A percentile compares a stretch with the other conserved stretches of the same genome.
These are phyloP conservation scores for Lactarius psammicola DNA, from an alignment of 768 basidiomycete species.

Conservation along the genomic window DNA sequence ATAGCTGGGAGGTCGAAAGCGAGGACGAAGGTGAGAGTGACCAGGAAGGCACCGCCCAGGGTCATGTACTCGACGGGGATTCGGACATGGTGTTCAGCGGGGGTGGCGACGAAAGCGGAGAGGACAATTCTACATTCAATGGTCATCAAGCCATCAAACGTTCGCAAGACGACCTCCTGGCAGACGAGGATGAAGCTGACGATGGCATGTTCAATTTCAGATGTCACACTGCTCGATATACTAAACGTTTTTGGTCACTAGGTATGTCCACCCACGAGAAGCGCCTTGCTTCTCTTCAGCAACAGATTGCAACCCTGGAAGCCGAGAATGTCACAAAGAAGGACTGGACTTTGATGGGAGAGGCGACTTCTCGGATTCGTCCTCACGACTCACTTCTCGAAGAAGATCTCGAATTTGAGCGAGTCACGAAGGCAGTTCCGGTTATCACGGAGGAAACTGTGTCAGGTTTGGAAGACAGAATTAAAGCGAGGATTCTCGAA, in stretches of 20 bases:
- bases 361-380: conserved; percentile 75
- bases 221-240: background rate
- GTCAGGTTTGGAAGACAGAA: conserved; percentile 78
- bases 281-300: conserved; percentile 66
- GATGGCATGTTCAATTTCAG: conserved; percentile 23
- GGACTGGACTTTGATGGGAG: conserved; percentile 92
- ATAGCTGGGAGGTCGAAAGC: conserved; percentile 26
- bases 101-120: conserved; percentile 24
- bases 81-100: conserved; percentile 27
- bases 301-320: conserved; percentile 82
- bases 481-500: conserved; percentile 86
- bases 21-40: conserved; percentile 23
- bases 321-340: conserved; percentile 84
- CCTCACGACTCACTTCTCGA: conserved; percentile 91
- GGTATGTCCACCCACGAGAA: conserved; percentile 78
- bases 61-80: conserved; percentile 30
- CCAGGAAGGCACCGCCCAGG: conserved; percentile 5
- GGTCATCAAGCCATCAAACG: conserved; percentile 57
- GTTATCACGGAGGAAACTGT: conserved; percentile 88
- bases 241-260: conserved; percentile 31
- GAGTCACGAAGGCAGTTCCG: conserved; percentile 81
- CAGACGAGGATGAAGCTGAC: conserved; percentile 58
- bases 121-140: conserved; percentile 35
- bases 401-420: conserved; percentile 94
- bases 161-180: conserved; percentile 77